Base-by-base conservation (phyloP, 2,329 filamentous ascomycete genomes). In the Ceratocystis lukuohia region DNA sequence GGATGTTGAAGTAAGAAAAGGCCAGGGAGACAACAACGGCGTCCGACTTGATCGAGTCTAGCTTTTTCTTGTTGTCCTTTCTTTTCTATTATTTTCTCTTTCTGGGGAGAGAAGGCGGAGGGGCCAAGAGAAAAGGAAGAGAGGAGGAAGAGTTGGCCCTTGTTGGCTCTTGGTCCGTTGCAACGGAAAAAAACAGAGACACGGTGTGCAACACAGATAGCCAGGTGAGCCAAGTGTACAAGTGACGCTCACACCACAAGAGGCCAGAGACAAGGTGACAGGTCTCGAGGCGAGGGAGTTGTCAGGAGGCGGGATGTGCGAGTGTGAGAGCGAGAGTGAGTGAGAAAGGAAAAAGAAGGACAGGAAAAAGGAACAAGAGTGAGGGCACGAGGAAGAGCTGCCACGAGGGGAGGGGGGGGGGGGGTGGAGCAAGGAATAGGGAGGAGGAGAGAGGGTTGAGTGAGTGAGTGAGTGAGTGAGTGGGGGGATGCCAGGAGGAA, bases 301-400 rank as follows among this genome's bases (percentile, higher is more conserved):
- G 41, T 28, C 20, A 62, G 22, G 53, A 15, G 22, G 53, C 12
- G 22, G 33, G 22, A n/a, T 30, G 53, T 12, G 53, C 15, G 53
- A 28, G 50, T n/a, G 46, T 50, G 46, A 37, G 33, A 37, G 33
- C 33, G 45, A 20, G 20, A 56, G 50, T 20, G 20, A 62, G 41
- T n/a, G 22, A 6, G 20, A 65, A 50, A 33, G 22, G 15, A 59
- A 65, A 22, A 50, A 66, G 41, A 57, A 66, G 30, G 15, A 56
- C 33, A 46, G 25, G 22, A 20, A 66, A 28, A 22, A 15, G 62
- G 48, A 56, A 33, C 17, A 45, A 33, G 17, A 25, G 37, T 37
- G 37, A 37, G 37, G 20, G 25, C 48, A 53, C 48, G 20, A 10
- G 48, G 48, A 25, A 50, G 17, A n/a, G 6, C 33, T 37, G 17